Conservation (phyloP, 2,329 filamentous ascomycete genomes). For the Colletotrichum tamarilloi region DNA sequence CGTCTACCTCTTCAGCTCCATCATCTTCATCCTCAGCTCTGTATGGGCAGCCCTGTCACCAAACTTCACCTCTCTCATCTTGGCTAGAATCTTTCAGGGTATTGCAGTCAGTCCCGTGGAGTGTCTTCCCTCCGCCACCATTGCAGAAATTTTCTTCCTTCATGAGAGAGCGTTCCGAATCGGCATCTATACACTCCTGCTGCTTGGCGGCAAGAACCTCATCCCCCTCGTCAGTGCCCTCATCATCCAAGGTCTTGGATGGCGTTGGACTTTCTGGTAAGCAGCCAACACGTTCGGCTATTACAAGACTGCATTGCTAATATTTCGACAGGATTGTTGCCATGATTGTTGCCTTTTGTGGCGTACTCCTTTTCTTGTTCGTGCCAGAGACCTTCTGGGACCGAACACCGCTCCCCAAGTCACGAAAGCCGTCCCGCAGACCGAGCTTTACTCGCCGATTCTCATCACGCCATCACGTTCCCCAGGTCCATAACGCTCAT, state of each 20-base stretch:
- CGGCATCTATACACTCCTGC: conserved; percentile 89
- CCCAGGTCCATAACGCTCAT: background rate
- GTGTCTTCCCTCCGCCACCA: conserved; percentile 91
- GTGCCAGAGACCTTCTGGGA: conserved; percentile 98
- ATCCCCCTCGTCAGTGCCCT: conserved; percentile 87
- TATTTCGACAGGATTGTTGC: conserved; percentile 74
- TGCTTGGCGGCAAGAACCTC: conserved; percentile 92
- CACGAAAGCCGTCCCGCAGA: conserved; percentile 50
- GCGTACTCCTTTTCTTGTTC: conserved; percentile 83
- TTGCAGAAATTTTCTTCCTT: conserved; percentile 96
- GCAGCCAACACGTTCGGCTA: conserved; percentile 34
- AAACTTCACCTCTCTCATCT: conserved; percentile 80
- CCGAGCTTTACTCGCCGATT: conserved; percentile 59
- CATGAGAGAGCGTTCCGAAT: conserved; percentile 94
- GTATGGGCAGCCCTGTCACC: conserved; percentile 91
- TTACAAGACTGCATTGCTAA: conserved; percentile 37
- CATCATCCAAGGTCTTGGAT: conserved; percentile 80
- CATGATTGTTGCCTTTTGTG: conserved; percentile 79
- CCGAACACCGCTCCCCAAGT: conserved; percentile 69
- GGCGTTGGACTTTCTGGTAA: conserved; percentile 93
- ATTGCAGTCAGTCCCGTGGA: conserved; percentile 91
- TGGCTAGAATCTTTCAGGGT: conserved; percentile 88
- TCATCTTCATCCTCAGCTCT: conserved; percentile 81
- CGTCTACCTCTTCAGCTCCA: conserved; percentile 82
- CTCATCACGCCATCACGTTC: conserved; percentile 49